A percentile compares a stretch with the other conserved stretches of the same genome.
phyloP scores from a whole-genome alignment of 1,284 basidiomycete genomes.

The Albatrellus sp. region DNA sequence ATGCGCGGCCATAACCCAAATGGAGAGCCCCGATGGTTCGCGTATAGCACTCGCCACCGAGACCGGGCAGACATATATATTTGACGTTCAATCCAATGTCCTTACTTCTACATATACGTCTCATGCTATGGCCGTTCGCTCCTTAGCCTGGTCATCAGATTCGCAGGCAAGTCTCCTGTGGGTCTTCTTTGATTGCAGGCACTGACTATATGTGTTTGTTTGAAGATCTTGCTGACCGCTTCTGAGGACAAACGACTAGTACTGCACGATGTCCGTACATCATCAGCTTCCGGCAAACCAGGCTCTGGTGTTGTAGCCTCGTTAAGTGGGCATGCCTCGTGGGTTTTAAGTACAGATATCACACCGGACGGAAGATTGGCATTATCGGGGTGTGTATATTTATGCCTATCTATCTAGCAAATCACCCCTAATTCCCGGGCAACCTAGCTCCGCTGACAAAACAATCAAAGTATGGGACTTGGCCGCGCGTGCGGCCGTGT shows the following conservation, averaged over 20 bases:
- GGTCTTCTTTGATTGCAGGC: background rate
- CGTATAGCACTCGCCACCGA: constrained; percentile 71
- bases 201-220: no score
- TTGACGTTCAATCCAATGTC: constrained; percentile 58
- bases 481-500: constrained; percentile 62
- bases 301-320: constrained; percentile 72
- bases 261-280: constrained; percentile 68
- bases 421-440: constrained; percentile 1
- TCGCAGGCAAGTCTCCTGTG: constrained; percentile 31
- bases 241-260: constrained; percentile 83
- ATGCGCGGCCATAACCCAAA: constrained; percentile 5
- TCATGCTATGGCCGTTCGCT: constrained; percentile 78
- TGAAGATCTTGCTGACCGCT: constrained; percentile 68
- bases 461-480: constrained; percentile 85
- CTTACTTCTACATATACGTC: constrained; percentile 64
- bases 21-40: constrained; percentile 76
- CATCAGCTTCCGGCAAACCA: constrained; percentile 34
- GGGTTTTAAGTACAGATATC: constrained; percentile 73
- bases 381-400: constrained; percentile 59
- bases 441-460: constrained; percentile 66
- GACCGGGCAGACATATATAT: constrained; percentile 70
- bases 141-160: constrained; percentile 76
- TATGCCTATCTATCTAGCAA: background rate
- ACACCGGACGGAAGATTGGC: constrained; percentile 69
- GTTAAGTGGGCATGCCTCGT: constrained; percentile 74